A percentile compares a stretch with the other conserved stretches of the same genome.
These are phyloP conservation scores for Tolypocladium paradoxum DNA, from an alignment of 2,329 filamentous ascomycete species.

Conservation along the genomic window DNA sequence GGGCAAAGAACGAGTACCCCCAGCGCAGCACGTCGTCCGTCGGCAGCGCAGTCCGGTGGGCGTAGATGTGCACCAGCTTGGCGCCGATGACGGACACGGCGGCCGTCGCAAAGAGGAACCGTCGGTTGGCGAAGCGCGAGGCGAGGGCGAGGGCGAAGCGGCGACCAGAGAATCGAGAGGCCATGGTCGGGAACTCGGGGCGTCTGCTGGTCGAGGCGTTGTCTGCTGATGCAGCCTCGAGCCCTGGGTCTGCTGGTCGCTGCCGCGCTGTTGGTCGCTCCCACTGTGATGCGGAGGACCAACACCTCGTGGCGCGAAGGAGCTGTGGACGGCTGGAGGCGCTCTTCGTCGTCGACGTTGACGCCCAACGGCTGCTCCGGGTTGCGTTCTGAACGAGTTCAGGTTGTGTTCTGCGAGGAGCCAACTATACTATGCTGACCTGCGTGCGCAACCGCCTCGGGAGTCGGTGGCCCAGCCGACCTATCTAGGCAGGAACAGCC, in stretches of 20 bases:
- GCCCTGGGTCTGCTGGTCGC: neutral
- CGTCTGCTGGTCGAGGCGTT: neutral
- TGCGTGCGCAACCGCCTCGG: no score
- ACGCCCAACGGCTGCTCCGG: no score
- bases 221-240: no score
- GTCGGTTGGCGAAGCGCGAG: slow-evolving; percentile 11
- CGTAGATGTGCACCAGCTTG: slow-evolving; percentile 17
- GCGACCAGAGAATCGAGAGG: neutral
- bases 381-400: no score
- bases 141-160: neutral
- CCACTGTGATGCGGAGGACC: no score
- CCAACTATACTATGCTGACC: no score
- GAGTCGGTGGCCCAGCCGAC: no score
- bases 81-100: slow-evolving; percentile 14
- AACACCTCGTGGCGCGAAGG: no score
- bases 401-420: no score
- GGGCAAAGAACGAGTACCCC: slow-evolving; percentile 19
- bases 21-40: slow-evolving; percentile 14
- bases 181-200: neutral
- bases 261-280: neutral
- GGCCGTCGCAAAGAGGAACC: slow-evolving; percentile 16
- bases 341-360: no score
- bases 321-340: no score
- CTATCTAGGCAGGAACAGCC: no score
- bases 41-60: slow-evolving; percentile 14